These are phyloP conservation scores for Melanopsichium pennsylvanicum DNA, from an alignment of 1,284 basidiomycete genomes.

Conservation along the genomic window DNA sequence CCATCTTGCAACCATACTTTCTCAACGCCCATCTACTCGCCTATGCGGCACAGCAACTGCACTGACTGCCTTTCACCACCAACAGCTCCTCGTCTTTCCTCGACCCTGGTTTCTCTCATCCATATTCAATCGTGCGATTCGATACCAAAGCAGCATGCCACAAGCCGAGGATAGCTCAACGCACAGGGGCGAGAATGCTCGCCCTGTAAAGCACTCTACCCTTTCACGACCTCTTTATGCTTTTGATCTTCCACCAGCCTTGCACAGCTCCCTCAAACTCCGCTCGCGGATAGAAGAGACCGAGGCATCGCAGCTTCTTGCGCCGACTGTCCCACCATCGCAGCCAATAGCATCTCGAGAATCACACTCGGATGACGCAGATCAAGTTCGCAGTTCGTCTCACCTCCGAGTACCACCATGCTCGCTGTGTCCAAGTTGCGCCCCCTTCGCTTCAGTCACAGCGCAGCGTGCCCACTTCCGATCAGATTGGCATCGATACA, in stretches of 20 bases:
- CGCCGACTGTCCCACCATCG: background rate
- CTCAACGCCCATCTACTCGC: background rate
- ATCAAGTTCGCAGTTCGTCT: slow-evolving; percentile 12
- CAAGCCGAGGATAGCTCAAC: background rate
- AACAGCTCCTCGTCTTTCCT: background rate
- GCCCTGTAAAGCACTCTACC: slow-evolving; percentile 21
- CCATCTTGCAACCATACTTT: slow-evolving; percentile 1
- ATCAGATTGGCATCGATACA: slow-evolving; percentile 98
- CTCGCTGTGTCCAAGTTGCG: slow-evolving; percentile 65
- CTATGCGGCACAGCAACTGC: background rate
- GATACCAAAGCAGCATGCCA: slow-evolving; percentile 10
- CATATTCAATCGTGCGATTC: background rate
- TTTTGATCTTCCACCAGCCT: slow-evolving; percentile 41
- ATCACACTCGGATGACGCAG: slow-evolving; percentile 1
- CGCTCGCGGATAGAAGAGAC: slow-evolving; percentile 29
- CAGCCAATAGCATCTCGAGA: slow-evolving; percentile 7
- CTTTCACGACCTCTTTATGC: slow-evolving; percentile 51
- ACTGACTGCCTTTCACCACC: background rate
- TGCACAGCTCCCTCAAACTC: slow-evolving; percentile 33
- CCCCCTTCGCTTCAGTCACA: slow-evolving; percentile 76
- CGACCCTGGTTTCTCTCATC: background rate
- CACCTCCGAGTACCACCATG: slow-evolving; percentile 46
- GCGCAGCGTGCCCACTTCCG: slow-evolving; percentile 88
- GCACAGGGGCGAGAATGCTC: background rate
- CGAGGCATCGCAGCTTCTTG: slow-evolving; percentile 28